These are phyloP conservation scores for Brasilioporus rufonigricans DNA, from an alignment of 768 basidiomycete genomes.

Conservation along the genomic window DNA sequence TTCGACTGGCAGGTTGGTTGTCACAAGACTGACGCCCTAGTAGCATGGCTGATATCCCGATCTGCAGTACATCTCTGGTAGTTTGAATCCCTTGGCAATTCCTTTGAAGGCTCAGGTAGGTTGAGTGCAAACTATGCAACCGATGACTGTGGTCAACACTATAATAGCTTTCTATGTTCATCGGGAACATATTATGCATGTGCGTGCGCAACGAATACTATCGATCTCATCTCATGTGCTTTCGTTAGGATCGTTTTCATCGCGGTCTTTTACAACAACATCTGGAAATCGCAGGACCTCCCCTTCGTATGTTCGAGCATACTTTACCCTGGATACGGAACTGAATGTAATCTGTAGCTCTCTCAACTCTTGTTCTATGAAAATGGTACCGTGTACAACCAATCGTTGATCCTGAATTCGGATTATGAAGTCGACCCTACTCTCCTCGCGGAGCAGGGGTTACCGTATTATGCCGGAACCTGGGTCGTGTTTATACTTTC, in stretches of 20 bases:
- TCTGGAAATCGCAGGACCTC: constrained; percentile 58
- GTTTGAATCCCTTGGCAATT: constrained; percentile 47
- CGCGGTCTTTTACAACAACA: constrained; percentile 43
- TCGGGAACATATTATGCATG: constrained; percentile 53
- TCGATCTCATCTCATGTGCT: neutral
- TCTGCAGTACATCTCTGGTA: constrained; percentile 23
- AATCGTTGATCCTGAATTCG: neutral
- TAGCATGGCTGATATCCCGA: neutral
- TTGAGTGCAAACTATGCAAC: neutral
- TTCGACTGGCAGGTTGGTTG: constrained; percentile 56
- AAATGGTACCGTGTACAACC: neutral
- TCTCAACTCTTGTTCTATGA: constrained; percentile 1
- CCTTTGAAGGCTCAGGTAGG: constrained; percentile 50
- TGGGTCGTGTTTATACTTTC: constrained; percentile 22
- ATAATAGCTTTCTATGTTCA: constrained; percentile 40
- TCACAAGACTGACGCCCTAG: neutral
- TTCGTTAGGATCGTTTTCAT: constrained; percentile 32
- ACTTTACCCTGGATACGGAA: neutral
- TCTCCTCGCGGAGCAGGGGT: constrained; percentile 43
- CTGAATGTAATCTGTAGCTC: neutral
- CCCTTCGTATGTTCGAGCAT: constrained; percentile 42
- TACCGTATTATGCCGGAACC: constrained; percentile 31
- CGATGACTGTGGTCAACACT: neutral
- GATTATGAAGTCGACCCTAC: constrained; percentile 38
- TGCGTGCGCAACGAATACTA: constrained; percentile 22